phyloP scores from a whole-genome alignment of 805 yeast genomes.

The Jamesozyma rosinii region DNA sequence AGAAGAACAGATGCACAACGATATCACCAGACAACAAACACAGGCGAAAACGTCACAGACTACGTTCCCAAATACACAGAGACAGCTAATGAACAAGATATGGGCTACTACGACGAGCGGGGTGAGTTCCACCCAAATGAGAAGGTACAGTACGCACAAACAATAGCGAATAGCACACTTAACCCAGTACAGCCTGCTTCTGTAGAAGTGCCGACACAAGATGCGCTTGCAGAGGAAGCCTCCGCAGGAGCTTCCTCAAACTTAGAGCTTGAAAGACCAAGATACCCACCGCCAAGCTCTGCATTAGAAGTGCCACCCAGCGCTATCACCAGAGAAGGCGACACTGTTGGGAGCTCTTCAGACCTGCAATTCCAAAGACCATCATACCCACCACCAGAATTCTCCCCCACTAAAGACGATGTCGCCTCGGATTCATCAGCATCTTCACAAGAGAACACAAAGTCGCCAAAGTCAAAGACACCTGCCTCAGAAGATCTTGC shows the following conservation, averaged over 20 bases:
- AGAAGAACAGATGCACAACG: conserved; percentile 52
- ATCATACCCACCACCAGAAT: neutral
- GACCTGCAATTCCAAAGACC: neutral
- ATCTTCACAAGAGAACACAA: too few relatives aligned
- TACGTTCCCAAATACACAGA: conserved; percentile 62
- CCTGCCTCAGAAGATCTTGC: too few relatives aligned
- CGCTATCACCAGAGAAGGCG: neutral
- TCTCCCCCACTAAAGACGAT: conserved; percentile 1
- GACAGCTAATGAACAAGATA: conserved; percentile 55
- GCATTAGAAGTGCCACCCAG: conserved; percentile 1
- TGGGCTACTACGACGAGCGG: conserved; percentile 60
- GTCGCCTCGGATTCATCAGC: too few relatives aligned
- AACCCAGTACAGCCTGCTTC: neutral
- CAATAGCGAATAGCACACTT: neutral
- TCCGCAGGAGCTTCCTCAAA: neutral
- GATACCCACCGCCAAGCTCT: neutral
- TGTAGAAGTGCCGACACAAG: neutral
- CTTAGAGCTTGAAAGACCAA: neutral
- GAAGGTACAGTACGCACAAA: conserved; percentile 9
- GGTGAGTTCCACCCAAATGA: conserved; percentile 40
- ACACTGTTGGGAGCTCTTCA: neutral
- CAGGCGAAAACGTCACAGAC: conserved; percentile 28
- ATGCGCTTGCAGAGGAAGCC: neutral
- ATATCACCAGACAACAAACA: conserved; percentile 28
- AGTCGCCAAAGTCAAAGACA: too few relatives aligned